Percentiles rank a stretch among this genome's conserved stretches.
These are phyloP conservation scores for Bipolaris oryzae DNA, from an alignment of 2,329 filamentous ascomycete genomes.

Conservation along the genomic window DNA sequence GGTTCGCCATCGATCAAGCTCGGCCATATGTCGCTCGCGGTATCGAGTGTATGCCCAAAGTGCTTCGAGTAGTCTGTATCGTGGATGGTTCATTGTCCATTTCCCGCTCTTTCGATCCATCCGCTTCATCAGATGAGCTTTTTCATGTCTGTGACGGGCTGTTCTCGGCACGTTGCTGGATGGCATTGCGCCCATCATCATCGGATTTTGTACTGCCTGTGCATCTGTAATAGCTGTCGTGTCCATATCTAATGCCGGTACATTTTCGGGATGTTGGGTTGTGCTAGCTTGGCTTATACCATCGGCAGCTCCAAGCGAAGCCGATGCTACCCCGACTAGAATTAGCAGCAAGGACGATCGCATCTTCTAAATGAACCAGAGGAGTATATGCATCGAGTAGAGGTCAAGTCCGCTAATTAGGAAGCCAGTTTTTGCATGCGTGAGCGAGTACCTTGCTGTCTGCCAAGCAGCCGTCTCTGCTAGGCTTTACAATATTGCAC, in stretches of 20 bases:
- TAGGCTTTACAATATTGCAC: not conserved
- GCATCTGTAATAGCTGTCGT: not conserved
- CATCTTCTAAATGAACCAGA: not conserved
- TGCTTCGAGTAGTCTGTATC: slow-evolving; percentile 30
- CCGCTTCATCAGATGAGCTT: slow-evolving; percentile 25
- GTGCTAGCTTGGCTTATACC: not conserved
- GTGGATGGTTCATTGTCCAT: slow-evolving; percentile 25
- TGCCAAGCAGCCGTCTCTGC: slow-evolving; percentile 20
- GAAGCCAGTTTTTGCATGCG: slow-evolving; percentile 4
- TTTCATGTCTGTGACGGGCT: slow-evolving; percentile 27
- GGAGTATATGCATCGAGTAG: not conserved
- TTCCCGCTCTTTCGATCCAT: slow-evolving; percentile 27
- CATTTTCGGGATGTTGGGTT: not conserved
- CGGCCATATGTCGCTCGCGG: slow-evolving; percentile 24
- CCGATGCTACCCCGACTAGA: not conserved
- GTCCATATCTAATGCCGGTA: not conserved
- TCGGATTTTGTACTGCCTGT: slow-evolving; percentile 8
- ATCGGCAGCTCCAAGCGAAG: not conserved
- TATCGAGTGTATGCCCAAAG: slow-evolving; percentile 29
- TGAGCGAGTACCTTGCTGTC: slow-evolving; percentile 33
- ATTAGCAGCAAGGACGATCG: slow-evolving; percentile 3
- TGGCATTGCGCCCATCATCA: slow-evolving; percentile 21
- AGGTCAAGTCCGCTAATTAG: not conserved
- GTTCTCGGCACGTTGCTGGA: not conserved
- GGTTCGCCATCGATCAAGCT: slow-evolving; percentile 30